These are phyloP conservation scores for Leishmania turanica DNA, from an alignment of 208 protist genomes.

Conservation along the genomic window DNA sequence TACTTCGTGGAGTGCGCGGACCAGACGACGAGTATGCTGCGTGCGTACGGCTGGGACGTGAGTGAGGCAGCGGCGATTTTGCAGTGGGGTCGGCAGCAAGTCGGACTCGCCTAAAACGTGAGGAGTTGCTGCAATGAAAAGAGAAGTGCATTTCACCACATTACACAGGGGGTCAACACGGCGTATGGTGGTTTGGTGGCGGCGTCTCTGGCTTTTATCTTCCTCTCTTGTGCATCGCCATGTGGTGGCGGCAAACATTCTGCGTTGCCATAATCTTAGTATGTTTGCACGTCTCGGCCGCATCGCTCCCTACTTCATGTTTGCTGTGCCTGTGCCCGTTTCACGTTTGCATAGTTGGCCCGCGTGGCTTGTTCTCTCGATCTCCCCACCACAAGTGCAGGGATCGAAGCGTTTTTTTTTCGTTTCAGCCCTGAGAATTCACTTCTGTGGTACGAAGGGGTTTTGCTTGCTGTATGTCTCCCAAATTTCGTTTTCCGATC, in stretches of 20 bases:
- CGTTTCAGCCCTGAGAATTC: not conserved
- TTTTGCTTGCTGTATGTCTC: not conserved
- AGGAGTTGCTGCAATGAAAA: not conserved
- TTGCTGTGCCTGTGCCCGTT: not conserved
- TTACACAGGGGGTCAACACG: not conserved
- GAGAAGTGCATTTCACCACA: not conserved
- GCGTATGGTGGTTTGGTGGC: not conserved
- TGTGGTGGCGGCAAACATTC: not conserved
- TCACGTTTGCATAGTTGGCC: not conserved
- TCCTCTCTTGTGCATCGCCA: not conserved
- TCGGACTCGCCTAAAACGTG: slow-evolving; percentile 38
- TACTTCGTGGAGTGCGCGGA: slow-evolving; percentile 90
- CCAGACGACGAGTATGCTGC: slow-evolving; percentile 61
- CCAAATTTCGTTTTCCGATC: not conserved
- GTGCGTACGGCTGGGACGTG: slow-evolving; percentile 81
- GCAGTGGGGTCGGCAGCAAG: slow-evolving; percentile 62
- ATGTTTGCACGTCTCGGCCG: not conserved
- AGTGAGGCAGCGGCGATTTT: slow-evolving; percentile 67
- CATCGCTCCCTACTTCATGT: not conserved
- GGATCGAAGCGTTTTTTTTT: not conserved
- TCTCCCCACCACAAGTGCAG: not conserved
- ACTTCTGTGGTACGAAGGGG: not conserved
- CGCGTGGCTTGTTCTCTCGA: not conserved
- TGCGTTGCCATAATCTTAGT: not conserved
- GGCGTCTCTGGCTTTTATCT: not conserved